These are phyloP conservation scores for Diaporthe citriasiana DNA, from an alignment of 2,329 filamentous ascomycete genomes.

Conservation along the genomic window DNA sequence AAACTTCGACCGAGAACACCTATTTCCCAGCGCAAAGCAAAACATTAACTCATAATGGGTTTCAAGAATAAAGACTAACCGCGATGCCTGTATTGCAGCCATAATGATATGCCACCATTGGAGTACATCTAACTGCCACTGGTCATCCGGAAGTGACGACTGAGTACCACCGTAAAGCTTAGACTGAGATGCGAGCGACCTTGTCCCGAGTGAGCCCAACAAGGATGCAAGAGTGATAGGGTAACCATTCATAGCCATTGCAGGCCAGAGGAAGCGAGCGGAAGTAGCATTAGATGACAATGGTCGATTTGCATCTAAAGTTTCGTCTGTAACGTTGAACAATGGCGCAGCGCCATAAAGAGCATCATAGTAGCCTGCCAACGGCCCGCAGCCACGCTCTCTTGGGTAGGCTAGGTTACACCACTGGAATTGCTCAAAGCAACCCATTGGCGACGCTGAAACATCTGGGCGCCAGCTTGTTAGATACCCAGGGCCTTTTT, in stretches of 20 bases:
- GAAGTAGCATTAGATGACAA: neutral
- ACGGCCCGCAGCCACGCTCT: conserved; percentile 7
- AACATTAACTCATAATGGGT: accelerated
- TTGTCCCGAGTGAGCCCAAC: neutral
- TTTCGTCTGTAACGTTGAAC: neutral
- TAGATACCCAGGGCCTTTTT: accelerated
- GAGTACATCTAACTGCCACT: conserved; percentile 44
- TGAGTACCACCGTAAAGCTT: accelerated
- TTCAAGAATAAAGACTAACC: neutral
- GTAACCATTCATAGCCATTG: accelerated
- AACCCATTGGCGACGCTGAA: conserved; percentile 41
- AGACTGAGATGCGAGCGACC: neutral
- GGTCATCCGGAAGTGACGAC: conserved; percentile 35
- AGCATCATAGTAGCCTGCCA: neutral
- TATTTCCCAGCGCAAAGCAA: neutral
- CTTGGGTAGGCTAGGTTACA: conserved; percentile 30
- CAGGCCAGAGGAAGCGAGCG: neutral
- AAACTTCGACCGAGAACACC: accelerated
- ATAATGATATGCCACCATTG: conserved; percentile 38
- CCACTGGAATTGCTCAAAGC: conserved; percentile 23
- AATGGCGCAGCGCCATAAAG: neutral
- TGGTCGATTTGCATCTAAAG: neutral
- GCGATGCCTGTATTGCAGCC: conserved; percentile 27
- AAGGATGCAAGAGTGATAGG: accelerated
- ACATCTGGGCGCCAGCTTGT: conserved; percentile 17